Conservation (phyloP, 345 rosid species). For the Eucalyptus erythrocorys region DNA sequence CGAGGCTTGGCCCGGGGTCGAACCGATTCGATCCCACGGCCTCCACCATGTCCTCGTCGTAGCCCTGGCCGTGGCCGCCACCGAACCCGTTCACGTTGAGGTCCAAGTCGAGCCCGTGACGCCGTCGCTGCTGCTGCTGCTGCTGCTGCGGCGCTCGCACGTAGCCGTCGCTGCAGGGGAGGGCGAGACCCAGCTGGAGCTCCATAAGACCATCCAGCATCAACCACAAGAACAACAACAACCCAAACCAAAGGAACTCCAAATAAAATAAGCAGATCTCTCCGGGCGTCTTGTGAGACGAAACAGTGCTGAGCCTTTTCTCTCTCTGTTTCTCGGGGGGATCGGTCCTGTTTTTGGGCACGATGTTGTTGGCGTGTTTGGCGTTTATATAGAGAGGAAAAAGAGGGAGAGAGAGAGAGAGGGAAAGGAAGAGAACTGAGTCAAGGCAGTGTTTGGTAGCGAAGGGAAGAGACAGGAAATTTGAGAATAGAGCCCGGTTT, state of each 20-base stretch:
- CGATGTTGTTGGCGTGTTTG: neutral
- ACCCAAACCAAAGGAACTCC: neutral
- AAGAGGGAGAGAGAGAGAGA: neutral
- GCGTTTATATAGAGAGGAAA: neutral
- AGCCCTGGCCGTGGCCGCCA: neutral
- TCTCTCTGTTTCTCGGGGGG: neutral
- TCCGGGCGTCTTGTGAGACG: neutral
- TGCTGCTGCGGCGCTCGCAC: neutral
- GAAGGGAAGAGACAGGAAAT: neutral
- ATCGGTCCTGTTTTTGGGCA: neutral
- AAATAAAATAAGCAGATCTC: neutral
- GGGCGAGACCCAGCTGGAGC: constrained; percentile 33
- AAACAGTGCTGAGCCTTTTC: neutral
- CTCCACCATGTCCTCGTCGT: neutral
- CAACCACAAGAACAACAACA: neutral
- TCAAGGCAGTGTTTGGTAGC: neutral
- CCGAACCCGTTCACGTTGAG: constrained; percentile 10
- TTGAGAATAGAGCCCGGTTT: neutral
- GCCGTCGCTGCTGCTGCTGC: neutral
- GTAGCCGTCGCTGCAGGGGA: neutral
- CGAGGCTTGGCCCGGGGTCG: neutral
- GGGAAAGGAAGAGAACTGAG: neutral
- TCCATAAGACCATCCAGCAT: constrained; percentile 7
- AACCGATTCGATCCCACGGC: neutral
- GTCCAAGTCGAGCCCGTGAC: constrained; percentile 2